Evolutionary conservation across 2,329 filamentous ascomycete species (phyloP), one percentile per base, ranked within the genome.

Genomic region (Alternaria tenuissima): DNA sequence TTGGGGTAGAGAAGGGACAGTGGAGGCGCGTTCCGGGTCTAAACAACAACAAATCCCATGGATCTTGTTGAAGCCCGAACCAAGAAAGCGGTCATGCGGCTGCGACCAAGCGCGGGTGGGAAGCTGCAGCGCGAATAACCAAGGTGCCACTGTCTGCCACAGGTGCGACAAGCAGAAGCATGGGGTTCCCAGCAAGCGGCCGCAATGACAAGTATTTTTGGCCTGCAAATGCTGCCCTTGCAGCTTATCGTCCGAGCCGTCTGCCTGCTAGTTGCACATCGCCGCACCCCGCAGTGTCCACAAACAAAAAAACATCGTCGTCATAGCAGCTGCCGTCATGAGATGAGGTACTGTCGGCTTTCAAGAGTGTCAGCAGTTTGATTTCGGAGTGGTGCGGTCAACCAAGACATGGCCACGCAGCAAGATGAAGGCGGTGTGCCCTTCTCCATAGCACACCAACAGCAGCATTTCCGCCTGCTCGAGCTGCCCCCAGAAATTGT

Each of bases 401-500:
- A 7, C 41, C 18, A 20, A 7, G 52, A 24, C 52, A 65, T 84
- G 82, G 78, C 81, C 14, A 80, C 81, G 18, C 82, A 76, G 66
- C 74, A 82, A 62, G 66, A 78, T 39, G 68, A 74, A 43, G 69
- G 69, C 56, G 79, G 78, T 52, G 76, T 83, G 55, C 76, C 79
- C 24, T 78, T 86, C 64, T 75, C 78, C 52, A 68, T 85, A 30
- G 71, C 78, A 51, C 75, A 80, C 48, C 65, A 78, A 12, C 82
- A 87, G 65, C 81, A 87, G 66, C 81, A 81, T 22, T 85, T 88
- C 72, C 83, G 85, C 39, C 79, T 90, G 32, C 80, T 90, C 20
- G 88, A 90, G 76, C 81, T 90, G 18, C 84, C 88, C 12, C 77
- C 85, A 3, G 85, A 87, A 34, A 69, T 90, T 36, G 81, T 87